A percentile compares a stretch with the other conserved stretches of the same genome.
Evolutionary conservation across 2,329 filamentous ascomycete species (phyloP).

Genomic region (Sphaerulina populicola): DNA sequence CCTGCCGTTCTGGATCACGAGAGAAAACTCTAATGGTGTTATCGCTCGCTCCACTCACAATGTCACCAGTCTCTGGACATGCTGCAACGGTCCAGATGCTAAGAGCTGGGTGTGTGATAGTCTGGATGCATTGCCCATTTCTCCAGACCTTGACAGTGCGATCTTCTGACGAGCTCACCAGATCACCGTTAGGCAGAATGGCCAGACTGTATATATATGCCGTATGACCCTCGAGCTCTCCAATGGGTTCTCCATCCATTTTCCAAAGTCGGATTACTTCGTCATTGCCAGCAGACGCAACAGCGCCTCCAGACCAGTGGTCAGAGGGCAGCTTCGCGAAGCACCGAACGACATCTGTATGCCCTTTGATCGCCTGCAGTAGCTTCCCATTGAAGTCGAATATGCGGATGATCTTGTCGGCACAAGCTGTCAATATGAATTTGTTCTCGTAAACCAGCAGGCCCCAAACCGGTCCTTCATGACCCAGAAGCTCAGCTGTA

Average conservation of each 20-base stretch:
- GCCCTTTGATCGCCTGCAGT: constrained; percentile 56
- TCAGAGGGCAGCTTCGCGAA: constrained; percentile 68
- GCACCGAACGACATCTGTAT: constrained; percentile 78
- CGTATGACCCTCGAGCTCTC: constrained; percentile 76
- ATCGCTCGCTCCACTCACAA: constrained; percentile 89
- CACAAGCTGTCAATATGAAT: constrained; percentile 72
- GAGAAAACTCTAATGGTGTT: constrained; percentile 78
- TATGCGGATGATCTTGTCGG: constrained; percentile 80
- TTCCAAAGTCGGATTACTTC: constrained; percentile 83
- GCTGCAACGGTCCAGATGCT: constrained; percentile 92
- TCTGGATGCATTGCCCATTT: constrained; percentile 75
- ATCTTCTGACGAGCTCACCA: constrained; percentile 89
- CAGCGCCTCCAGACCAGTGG: constrained; percentile 77
- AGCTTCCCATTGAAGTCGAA: constrained; percentile 62
- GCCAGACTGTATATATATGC: constrained; percentile 88
- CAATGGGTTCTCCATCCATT: constrained; percentile 65
- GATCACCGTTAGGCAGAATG: constrained; percentile 68
- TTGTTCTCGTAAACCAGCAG: constrained; percentile 73
- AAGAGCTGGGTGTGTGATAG: constrained; percentile 92
- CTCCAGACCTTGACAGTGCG: constrained; percentile 88
- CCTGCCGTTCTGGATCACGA: constrained; percentile 59
- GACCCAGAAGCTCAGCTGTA: constrained; percentile 61
- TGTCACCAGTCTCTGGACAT: constrained; percentile 74
- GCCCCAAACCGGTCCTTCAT: constrained; percentile 81
- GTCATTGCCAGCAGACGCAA: constrained; percentile 91